Percentiles rank a stretch among this genome's conserved stretches.
phyloP scores from a whole-genome alignment of 164 flowering plant genomes.

The Kalanchoe fedtschenkoi region DNA sequence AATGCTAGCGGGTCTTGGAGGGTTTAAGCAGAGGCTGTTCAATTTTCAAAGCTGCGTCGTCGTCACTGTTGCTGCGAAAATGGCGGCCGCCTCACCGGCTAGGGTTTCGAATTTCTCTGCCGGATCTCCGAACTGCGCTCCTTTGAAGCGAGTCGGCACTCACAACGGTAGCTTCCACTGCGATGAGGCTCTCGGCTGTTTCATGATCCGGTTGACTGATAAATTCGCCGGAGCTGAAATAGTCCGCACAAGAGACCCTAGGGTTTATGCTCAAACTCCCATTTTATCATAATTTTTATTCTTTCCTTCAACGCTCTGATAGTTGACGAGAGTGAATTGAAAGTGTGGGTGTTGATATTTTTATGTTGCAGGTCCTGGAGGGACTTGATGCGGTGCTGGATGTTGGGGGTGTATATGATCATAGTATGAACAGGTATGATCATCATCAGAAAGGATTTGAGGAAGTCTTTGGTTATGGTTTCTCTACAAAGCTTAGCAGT shows the following conservation, averaged over 20 bases:
- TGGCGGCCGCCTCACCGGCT: slow-evolving; percentile 3
- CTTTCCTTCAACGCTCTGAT: not conserved
- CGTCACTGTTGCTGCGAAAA: not conserved
- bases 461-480: slow-evolving; percentile 40
- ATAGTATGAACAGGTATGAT: slow-evolving; percentile 29
- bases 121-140: slow-evolving; percentile 7
- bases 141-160: slow-evolving; percentile 68
- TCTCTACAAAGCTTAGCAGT: slow-evolving; percentile 37
- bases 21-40: not conserved
- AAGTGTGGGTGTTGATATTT: not conserved
- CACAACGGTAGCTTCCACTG: slow-evolving; percentile 99
- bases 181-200: slow-evolving; percentile 98
- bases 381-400: slow-evolving; percentile 40
- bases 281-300: not conserved
- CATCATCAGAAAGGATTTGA: slow-evolving; percentile 46
- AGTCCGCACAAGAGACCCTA: slow-evolving; percentile 69
- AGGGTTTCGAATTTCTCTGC: slow-evolving; percentile 23
- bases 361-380: slow-evolving; percentile 26
- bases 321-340: not conserved
- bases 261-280: slow-evolving; percentile 26
- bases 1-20: not conserved
- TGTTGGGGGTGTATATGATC: slow-evolving; percentile 44
- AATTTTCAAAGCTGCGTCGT: not conserved
- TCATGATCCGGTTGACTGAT: slow-evolving; percentile 83
- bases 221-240: slow-evolving; percentile 63